Evolutionary conservation across 345 rosid species (phyloP).

Genomic region (Psidium guajava): DNA sequence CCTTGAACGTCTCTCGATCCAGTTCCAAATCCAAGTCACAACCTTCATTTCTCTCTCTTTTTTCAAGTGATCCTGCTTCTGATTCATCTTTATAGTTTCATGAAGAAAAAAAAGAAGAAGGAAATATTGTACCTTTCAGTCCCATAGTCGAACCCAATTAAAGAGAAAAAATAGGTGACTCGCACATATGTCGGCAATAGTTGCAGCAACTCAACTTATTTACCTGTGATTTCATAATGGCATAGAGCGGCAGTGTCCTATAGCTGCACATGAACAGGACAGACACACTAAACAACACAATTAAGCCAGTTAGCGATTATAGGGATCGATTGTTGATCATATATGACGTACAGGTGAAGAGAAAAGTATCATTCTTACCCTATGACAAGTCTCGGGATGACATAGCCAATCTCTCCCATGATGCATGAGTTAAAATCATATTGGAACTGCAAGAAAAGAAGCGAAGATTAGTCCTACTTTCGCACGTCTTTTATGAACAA

Average conservation of each 20-base stretch:
- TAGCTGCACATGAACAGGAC: constrained; percentile 76
- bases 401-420: constrained; percentile 48
- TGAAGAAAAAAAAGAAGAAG: neutral
- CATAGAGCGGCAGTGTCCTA: constrained; percentile 82
- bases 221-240: constrained; percentile 68
- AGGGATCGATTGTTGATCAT: neutral
- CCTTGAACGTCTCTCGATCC: constrained; percentile 31
- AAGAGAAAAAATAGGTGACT: neutral
- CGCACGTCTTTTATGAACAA: accelerated
- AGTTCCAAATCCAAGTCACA: constrained; percentile 55
- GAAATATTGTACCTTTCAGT: neutral
- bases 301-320: neutral
- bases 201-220: neutral
- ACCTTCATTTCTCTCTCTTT: constrained; percentile 44
- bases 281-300: constrained; percentile 21
- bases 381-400: constrained; percentile 55
- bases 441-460: constrained; percentile 29
- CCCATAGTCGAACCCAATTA: neutral
- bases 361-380: constrained; percentile 34
- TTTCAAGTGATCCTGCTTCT: constrained; percentile 22
- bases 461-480: neutral
- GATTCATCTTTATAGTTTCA: constrained; percentile 57
- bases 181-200: neutral
- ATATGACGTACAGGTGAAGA: neutral
- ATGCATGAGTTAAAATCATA: constrained; percentile 69